Evolutionary conservation across 768 basidiomycete genomes (phyloP).

Genomic region (Xerocomellus dryophilus): DNA sequence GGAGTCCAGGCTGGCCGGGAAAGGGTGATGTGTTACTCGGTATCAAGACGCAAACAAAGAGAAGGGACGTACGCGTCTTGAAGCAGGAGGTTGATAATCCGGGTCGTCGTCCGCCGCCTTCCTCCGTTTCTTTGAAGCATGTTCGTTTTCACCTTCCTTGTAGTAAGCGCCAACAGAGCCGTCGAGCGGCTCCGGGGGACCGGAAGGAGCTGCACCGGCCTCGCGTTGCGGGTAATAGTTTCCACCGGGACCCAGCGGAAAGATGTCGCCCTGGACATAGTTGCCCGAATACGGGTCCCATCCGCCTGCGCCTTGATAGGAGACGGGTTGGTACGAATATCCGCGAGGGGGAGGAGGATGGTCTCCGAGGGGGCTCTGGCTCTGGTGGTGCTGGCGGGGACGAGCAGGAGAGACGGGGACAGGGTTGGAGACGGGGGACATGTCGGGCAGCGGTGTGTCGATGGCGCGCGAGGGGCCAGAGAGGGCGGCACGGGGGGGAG

Average conservation of each 20-base stretch:
- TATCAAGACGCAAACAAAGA: neutral
- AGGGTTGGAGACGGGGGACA: conserved; percentile 21
- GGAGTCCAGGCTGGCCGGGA: conserved; percentile 35
- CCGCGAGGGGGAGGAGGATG: conserved; percentile 34
- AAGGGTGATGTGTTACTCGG: neutral
- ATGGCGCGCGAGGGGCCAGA: conserved; percentile 15
- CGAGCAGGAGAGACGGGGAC: conserved; percentile 19
- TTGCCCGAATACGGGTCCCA: conserved; percentile 40
- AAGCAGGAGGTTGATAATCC: conserved; percentile 49
- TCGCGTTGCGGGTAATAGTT: conserved; percentile 36
- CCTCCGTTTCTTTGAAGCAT: conserved; percentile 49
- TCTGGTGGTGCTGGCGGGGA: conserved; percentile 27
- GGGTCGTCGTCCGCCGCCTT: conserved; percentile 46
- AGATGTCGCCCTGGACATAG: conserved; percentile 37
- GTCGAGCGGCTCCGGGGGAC: conserved; percentile 20
- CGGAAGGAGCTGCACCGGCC: conserved; percentile 7
- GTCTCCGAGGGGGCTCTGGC: conserved; percentile 27
- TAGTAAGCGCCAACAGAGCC: conserved; percentile 26
- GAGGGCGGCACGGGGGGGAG: conserved; percentile 35
- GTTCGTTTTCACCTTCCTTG: conserved; percentile 31
- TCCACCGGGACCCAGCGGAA: conserved; percentile 37
- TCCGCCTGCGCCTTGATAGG: conserved; percentile 38
- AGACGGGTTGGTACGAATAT: conserved; percentile 36
- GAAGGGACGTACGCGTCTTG: conserved; percentile 50
- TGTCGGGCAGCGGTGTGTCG: conserved; percentile 23